Base-by-base conservation (phyloP, 2,329 filamentous ascomycete species). In the Chrysoporthe puriensis region DNA sequence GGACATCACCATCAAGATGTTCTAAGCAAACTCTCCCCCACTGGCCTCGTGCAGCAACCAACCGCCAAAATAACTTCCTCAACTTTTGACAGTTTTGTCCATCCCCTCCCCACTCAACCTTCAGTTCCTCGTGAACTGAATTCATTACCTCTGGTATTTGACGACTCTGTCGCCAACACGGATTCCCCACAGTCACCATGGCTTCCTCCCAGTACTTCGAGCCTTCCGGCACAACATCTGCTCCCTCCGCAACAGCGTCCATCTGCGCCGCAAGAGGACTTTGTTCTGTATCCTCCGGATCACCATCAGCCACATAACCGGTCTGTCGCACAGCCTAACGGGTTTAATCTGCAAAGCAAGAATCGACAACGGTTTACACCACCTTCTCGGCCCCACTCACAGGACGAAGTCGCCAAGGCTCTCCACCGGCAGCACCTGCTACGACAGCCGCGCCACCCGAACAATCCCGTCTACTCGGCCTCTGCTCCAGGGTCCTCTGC, bases 91-190 rank as follows among this genome's bases (percentile, higher is more conserved):
- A 57, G 60, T 18, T 70, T 72, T 72, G 67, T 68, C 61, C 77
- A 71, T 73, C 72, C 73, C 73, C 73, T 79, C 82, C 75, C 85
- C 81, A 81, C 84, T 85, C 83, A 78, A 80, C 66, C 68, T 66
- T 85, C 86, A 85, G 85, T 79, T 83, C 83, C 80, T 80, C 82
- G 83, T 81, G 75, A 69, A 74, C 88, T 91, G 89, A 90, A 90
- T 87, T 88, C 82, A 81, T 82, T 81, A 88, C 82, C 82, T 88
- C 88, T 86, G 79, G 84, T 82, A 78, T 80, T 77, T 86, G 84
- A 88, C 56, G 89, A 90, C 87, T 87, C 85, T 74, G 89, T 91
- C 89, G 90, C 90, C 90, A 93, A 86, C 86, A 94, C 91, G 91
- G 91, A 91, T 92, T 87, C 88, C 80, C 78, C 81, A 79, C 85